Base-by-base conservation (phyloP, 2,329 filamentous ascomycete species). In the Fusarium graminum region DNA sequence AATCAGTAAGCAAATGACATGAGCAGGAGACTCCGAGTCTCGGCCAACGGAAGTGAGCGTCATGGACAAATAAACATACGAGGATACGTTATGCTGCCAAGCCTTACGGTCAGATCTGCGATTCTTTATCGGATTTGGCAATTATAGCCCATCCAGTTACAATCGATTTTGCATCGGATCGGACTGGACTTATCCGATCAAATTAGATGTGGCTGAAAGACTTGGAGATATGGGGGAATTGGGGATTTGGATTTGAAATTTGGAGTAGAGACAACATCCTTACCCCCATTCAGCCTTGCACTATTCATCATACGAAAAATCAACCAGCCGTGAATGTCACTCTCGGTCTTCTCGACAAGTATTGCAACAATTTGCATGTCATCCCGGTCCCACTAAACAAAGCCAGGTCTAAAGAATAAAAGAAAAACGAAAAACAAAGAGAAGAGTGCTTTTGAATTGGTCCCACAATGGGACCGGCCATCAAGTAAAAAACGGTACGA, bases 341-440 rank as follows among this genome's bases (percentile, higher is more conserved):
- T 55, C 39, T 40, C 57, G 28, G 14, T 7, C 39, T 8, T 46
- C 38, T 67, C 30, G 22, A 44, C 26, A 50, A 52, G 43, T 62
- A 25, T 47, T 62, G 34, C 39, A 32, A 19, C 38, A 44, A 62
- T 59, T 59, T 34, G 16, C 40, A 53, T 46, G 53, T 67, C 59
- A 39, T 67, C 39, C 65, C 65, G 56, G 65, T 43, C 49, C 65
- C 65, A 65, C 65, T 61, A 52, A 66, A 68, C 61, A 68, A 68
- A 68, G 65, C 39, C 61, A 63, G 29, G 28, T 17, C 56, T 58
- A 58, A 38, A 36, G 28, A 42, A 40, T 22, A 42, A 50, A 47
- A 25, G 16, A 12, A 39, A 32, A 43, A 43, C 55, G 41, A 55
- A 44, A 12, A 38, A 39, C 58, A 50, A 39, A 19, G 49, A 34